These are phyloP conservation scores for Leccinum fuscescens DNA, from an alignment of 1,284 basidiomycete species.

Conservation along the genomic window DNA sequence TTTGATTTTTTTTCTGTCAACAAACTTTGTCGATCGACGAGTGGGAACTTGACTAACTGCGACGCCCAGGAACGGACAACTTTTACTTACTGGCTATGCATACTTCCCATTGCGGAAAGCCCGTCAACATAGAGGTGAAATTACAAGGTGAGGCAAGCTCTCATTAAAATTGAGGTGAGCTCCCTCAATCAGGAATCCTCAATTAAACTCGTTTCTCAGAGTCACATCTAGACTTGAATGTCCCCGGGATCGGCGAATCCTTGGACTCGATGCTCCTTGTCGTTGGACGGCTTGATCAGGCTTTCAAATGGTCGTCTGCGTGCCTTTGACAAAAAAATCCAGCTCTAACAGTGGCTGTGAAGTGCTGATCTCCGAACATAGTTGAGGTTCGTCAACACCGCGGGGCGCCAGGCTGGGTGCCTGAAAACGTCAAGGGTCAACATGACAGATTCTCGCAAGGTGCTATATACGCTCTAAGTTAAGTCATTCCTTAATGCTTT, in stretches of 20 bases:
- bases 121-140: background rate
- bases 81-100: background rate
- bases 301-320: background rate
- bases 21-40: background rate
- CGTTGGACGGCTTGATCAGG: background rate
- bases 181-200: constrained; percentile 5
- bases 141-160: background rate
- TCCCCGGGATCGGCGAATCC: background rate
- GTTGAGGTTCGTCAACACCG: constrained; percentile 6
- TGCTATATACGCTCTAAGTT: background rate
- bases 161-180: background rate
- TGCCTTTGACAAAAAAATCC: background rate
- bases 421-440: constrained; percentile 8
- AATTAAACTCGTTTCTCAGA: constrained; percentile 3
- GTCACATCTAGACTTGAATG: background rate
- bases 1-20: background rate
- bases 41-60: background rate
- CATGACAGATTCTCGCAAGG: constrained; percentile 12
- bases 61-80: constrained; percentile 1
- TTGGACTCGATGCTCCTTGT: constrained; percentile 1
- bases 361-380: background rate
- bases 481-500: background rate
- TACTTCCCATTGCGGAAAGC: constrained; percentile 6
- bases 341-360: constrained; percentile 3
- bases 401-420: constrained; percentile 2